Base-by-base conservation (phyloP, 2,329 filamentous ascomycete species). In the Parasarocladium wereldwijsianum region DNA sequence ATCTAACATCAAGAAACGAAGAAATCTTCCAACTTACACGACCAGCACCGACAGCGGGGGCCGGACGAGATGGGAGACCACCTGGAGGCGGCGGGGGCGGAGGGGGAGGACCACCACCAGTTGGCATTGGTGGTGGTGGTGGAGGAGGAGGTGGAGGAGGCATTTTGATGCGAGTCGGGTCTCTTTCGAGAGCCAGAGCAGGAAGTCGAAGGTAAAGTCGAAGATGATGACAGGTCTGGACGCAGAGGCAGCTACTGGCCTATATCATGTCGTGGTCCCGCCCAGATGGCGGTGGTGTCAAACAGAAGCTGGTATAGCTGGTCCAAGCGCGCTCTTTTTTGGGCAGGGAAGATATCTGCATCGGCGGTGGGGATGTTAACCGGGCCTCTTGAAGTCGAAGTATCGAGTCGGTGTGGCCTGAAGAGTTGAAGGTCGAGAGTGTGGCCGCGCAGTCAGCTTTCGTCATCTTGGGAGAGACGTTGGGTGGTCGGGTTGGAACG, bases 81-180 rank as follows among this genome's bases (percentile, higher is more conserved):
- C 66, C 69, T 15, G 49, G 50, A 29, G 55, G 53, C 26, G 75
- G 76, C 25, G 77, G 76, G 14, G 77, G 79, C 28, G 78, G 68
- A 13, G 66, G 67, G 21, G 70, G 71, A 17, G 72, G 75, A 34
- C 74, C 76, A 40, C 64, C 66, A 46, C 70, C 73, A 25, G 53
- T 57, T 33, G 68, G 68, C 43, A 68, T 70, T 32, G 76, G 79
- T 19, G 79, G 80, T 2, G 78, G 79, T 8, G 79, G 78, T 3
- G 79, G 78, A 32, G 77, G 76, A 26, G 74, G 52, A 30, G 79
- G 78, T 36, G 76, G 75, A 31, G 73, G 46, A 38, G 51, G 55
- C 55, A 55, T 56, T 24, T 11, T 35, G 38, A 35, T 25, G 17
- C n/a, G 30, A 13, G 21, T 14, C 10, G 8, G 26, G 26, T 9